Base-by-base conservation (phyloP, 2,329 filamentous ascomycete genomes). In the Exserohilum turcica region DNA sequence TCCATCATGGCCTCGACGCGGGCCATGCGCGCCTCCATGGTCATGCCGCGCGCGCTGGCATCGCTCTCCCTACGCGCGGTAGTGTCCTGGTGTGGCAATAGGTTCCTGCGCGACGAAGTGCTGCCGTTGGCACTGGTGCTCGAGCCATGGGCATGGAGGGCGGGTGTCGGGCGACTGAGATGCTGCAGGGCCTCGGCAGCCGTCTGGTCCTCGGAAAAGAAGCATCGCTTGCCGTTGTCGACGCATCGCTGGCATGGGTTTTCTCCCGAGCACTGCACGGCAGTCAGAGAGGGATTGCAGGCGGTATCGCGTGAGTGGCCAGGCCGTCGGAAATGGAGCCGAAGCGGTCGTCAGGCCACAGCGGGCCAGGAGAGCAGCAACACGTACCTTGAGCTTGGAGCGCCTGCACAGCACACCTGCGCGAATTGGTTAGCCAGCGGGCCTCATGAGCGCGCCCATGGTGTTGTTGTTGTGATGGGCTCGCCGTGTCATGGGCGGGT, bases 121-220 rank as follows among this genome's bases (percentile, higher is more conserved):
- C 57, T 65, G 36, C 59, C 60, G 15, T 45, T 54, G 3, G 8
- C 47, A 40, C 47, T 50, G 6, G 38, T 15, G 27, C 54, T 67
- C 1, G 52, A 35, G 5, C 57, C 19, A 19, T 43, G 48, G 2
- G 63, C 48, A 0, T 60, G 44, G 13, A 64, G 66, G 2, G 57
- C 56, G 47, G 66, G 59, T 19, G 65, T 63, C 6, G 69, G 71
- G n/a, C 71, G 65, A 48, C 69, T 72, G 44, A 74, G 70, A 44
- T 70, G 71, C 54, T 74, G 71, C 39, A 74, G 59, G 35, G 67
- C 71, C 57, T 74, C 70, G 52, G 71, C 71, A 3, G 71, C 71
- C 18, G 68, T 73, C 59, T 73, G 69, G 54, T 74, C 70, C 55
- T 74, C 71, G 12, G 69, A 73, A 56, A 72, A 74, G 63, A 72